Evolutionary conservation across 2,329 filamentous ascomycete genomes (phyloP), one percentile per base, ranked within the genome.

Genomic region (Stachybotrys echinatus): DNA sequence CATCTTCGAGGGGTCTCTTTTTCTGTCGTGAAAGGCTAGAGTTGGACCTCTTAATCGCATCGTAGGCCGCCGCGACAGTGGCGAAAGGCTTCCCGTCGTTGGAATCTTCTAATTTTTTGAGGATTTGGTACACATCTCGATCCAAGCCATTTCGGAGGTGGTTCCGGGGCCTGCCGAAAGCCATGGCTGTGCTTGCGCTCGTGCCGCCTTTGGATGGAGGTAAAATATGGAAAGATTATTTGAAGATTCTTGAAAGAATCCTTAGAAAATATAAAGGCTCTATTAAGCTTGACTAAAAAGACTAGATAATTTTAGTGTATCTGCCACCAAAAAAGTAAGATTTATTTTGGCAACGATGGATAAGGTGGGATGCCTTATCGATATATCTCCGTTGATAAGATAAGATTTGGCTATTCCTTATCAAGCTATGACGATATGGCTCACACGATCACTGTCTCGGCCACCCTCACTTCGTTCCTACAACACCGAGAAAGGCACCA

Each of bases 1-100:
- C 87, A 55, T 94, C 88, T 65, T 96, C 89, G 1, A 97, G 72
- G 0, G 87, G 75, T 53, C 84, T 85, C 67, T 94, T 95, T 38
- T 89, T 90, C 57, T 88, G 84, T 20, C 94, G 78, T 54, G 88
- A 89, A 20, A 97, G 70, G 58, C 87, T 91, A 0, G 91, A 95
- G 65, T 96, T 96, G 14, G 91, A 96, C 47, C 76, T 73, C 58
- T 91, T 89, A 54, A 97, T 90, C 51, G 81, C 82, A 38, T 91
- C 85, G 64, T 94, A 96, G 1, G 95, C 79, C 2, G 73, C 69
- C 3, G 77, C 68, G 4, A 86, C 73, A 1, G 81, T 84, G 23
- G 63, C 65, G 58, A 70, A 67, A 8, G 60, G 62, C 23, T 73
- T 74, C 45, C 76, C 76, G 45, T 77, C 71, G 47, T 81, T 79